These are phyloP conservation scores for Nectriaceae sp. DNA, from an alignment of 2,329 filamentous ascomycete species.

Conservation along the genomic window DNA sequence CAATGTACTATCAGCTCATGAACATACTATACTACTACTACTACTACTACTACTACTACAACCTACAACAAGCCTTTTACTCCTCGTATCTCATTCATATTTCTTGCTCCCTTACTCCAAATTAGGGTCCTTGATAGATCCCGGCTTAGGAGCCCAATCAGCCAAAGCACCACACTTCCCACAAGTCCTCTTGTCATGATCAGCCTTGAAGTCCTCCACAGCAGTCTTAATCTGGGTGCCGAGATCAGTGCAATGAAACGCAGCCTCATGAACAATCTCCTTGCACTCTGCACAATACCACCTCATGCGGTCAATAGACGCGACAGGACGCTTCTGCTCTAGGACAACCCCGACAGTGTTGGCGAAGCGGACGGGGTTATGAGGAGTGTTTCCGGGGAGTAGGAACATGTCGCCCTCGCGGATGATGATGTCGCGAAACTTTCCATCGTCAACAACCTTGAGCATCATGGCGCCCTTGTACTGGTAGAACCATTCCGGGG, in stretches of 20 bases:
- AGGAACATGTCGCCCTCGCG: constrained; percentile 93
- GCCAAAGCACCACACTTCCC: constrained; percentile 75
- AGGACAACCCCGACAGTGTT: constrained; percentile 93
- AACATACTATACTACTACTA: constrained; percentile 1
- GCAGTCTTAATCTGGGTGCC: constrained; percentile 94
- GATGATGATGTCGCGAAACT: constrained; percentile 85
- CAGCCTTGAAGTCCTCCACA: constrained; percentile 77
- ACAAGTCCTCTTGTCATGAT: constrained; percentile 71
- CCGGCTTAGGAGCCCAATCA: constrained; percentile 65
- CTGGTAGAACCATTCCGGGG: constrained; percentile 98
- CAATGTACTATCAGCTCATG: background rate
- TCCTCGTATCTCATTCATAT: background rate
- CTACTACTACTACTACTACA: constrained; percentile 7
- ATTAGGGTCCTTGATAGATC: constrained; percentile 62
- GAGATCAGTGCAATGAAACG: constrained; percentile 86
- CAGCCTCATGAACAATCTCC: constrained; percentile 78
- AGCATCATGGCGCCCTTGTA: constrained; percentile 91
- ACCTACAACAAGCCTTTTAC: background rate
- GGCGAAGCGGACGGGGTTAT: constrained; percentile 92
- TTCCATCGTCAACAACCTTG: constrained; percentile 75
- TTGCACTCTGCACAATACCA: constrained; percentile 84
- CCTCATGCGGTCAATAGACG: constrained; percentile 73
- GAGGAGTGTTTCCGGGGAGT: constrained; percentile 89
- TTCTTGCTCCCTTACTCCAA: constrained; percentile 29
- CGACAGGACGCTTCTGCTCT: constrained; percentile 76